Evolutionary conservation across 2,329 filamentous ascomycete genomes (phyloP), one percentile per base, ranked within the genome.

Genomic region (Penicillium sp.): DNA sequence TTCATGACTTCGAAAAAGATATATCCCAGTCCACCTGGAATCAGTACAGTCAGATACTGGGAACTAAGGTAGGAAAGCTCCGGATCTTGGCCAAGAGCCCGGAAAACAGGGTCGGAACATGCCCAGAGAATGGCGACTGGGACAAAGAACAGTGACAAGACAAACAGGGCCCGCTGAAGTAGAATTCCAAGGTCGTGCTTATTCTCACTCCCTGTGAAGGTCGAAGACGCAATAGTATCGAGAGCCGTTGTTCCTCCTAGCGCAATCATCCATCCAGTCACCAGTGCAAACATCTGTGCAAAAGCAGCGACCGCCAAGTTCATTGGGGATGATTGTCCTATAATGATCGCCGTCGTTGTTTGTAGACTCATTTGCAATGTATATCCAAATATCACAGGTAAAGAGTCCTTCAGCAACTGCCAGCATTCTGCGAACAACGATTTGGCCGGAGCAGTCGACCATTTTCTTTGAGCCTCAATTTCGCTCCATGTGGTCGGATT

Each of bases 231-330:
- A 26, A 96, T 79, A 0, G 91, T 96, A 72, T 96, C 91, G 42
- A 96, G 82, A 0, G 91, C 91, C 1, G 90, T 96, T 0, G 90
- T 93, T 9, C 91, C 91, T 29, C 91, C 91, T 5, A 96, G 82
- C 0, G 88, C 91, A 57, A 96, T 90, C 35, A 96, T 82, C 90
- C 91, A 96, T 0, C 87, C 91, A 1, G 90, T 91, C 24, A 89
- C 87, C 89, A 93, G 93, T 54, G 91, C 91, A 65, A 96, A 96
- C 91, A 96, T 96, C 79, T 95, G 93, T 2, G 89, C 90, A 68
- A 96, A 96, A 0, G 91, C 91, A 1, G 90, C 88, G 0, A 89
- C 90, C 0, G 91, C 90, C 10, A 96, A 78, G 1, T 90, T 87
- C 73, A 95, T 89, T 1, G 91, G 88, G 0, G 89, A 92, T 0